Conservation (phyloP, 495 filamentous ascomycete genomes). For the Usnea hakonensis region DNA sequence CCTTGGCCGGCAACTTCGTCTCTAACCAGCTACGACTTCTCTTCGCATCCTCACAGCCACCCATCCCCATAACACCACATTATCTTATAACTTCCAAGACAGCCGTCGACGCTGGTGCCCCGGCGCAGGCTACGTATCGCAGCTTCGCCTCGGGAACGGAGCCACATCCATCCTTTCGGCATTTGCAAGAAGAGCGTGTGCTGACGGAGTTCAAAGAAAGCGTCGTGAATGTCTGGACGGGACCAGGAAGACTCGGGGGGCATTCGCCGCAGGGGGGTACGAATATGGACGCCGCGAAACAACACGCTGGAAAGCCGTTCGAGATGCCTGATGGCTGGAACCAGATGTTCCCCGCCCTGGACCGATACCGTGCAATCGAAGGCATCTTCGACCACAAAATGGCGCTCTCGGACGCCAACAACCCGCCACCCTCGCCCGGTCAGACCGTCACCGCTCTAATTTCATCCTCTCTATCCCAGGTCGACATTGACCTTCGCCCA, state of each 20-base stretch:
- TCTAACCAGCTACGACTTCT: constrained; percentile 77
- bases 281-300: constrained; percentile 61
- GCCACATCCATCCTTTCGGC: constrained; percentile 64
- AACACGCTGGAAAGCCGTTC: constrained; percentile 69
- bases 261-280: constrained; percentile 48
- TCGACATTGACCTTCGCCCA: constrained; percentile 85
- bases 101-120: constrained; percentile 78
- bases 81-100: constrained; percentile 81
- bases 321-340: constrained; percentile 96
- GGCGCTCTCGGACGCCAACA: constrained; percentile 42
- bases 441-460: constrained; percentile 77
- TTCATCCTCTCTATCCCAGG: constrained; percentile 61
- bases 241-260: constrained; percentile 58
- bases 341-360: constrained; percentile 71
- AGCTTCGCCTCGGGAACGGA: constrained; percentile 54
- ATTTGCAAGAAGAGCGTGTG: constrained; percentile 83
- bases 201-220: constrained; percentile 95
- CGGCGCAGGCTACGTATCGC: constrained; percentile 61
- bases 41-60: constrained; percentile 66
- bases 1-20: constrained; percentile 80
- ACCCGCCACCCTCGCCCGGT: constrained; percentile 48
- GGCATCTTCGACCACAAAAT: constrained; percentile 80
- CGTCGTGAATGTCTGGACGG: constrained; percentile 88
- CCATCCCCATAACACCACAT: constrained; percentile 73
- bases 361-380: constrained; percentile 77